phyloP scores from a whole-genome alignment of 2,329 filamentous ascomycete genomes.

The Conoideocrella luteorostrata region DNA sequence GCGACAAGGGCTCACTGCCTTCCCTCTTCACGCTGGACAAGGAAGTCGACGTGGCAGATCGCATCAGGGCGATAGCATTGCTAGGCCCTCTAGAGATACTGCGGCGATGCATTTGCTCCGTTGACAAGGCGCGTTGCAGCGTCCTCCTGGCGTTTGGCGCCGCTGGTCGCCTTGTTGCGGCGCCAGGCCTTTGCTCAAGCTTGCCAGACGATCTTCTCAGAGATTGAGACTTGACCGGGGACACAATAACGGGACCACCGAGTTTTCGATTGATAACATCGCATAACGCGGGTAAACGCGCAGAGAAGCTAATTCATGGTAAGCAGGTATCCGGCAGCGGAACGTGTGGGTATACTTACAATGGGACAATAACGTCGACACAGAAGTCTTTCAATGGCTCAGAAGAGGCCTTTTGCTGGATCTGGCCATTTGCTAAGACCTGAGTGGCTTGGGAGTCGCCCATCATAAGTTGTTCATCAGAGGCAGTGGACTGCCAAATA shows the following conservation, averaged over 20 bases:
- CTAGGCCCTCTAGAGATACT: slow-evolving; percentile 52
- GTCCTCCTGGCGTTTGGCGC: slow-evolving; percentile 39
- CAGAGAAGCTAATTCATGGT: slow-evolving; percentile 54
- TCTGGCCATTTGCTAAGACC: slow-evolving; percentile 26
- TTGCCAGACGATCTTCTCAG: slow-evolving; percentile 36
- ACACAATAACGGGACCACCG: slow-evolving; percentile 60
- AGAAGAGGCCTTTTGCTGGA: slow-evolving; percentile 34
- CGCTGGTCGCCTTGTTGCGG: slow-evolving; percentile 41
- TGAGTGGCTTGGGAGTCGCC: slow-evolving; percentile 39
- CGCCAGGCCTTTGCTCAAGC: slow-evolving; percentile 44
- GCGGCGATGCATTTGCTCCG: slow-evolving; percentile 46
- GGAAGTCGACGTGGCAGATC: slow-evolving; percentile 59
- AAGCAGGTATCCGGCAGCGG: slow-evolving; percentile 19
- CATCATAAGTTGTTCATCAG: slow-evolving; percentile 48
- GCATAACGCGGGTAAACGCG: slow-evolving; percentile 66
- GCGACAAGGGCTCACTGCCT: slow-evolving; percentile 50
- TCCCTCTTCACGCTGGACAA: slow-evolving; percentile 62
- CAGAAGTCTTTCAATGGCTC: slow-evolving; percentile 73
- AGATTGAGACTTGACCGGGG: slow-evolving; percentile 45
- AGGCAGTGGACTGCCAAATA: slow-evolving; percentile 75
- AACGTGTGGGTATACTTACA: slow-evolving; percentile 42
- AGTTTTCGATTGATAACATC: slow-evolving; percentile 67
- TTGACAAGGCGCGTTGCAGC: slow-evolving; percentile 57
- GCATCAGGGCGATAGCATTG: slow-evolving; percentile 56
- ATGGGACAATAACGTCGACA: slow-evolving; percentile 72